Conservation (phyloP, 345 rosid species). For the Populus euphratica region DNA sequence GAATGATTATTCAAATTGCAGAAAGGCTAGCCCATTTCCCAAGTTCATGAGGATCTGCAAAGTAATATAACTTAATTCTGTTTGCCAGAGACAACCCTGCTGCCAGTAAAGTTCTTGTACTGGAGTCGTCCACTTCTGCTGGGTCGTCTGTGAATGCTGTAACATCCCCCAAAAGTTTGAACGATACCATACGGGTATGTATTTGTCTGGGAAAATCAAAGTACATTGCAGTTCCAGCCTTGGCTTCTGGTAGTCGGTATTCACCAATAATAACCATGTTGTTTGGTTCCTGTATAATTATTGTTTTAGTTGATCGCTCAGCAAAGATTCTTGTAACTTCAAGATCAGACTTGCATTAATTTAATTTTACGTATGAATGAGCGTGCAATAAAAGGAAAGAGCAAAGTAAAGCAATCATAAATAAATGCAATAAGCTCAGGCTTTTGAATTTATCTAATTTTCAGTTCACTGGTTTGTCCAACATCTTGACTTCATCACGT, state of each 20-base stretch:
- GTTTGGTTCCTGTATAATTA: slow-evolving; percentile 52
- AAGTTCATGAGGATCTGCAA: slow-evolving; percentile 67
- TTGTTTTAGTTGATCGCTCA: neutral
- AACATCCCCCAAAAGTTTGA: slow-evolving; percentile 76
- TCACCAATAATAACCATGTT: slow-evolving; percentile 77
- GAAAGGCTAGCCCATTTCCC: slow-evolving; percentile 94
- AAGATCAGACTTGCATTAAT: neutral
- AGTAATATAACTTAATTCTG: slow-evolving; percentile 68
- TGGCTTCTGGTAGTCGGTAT: slow-evolving; percentile 76
- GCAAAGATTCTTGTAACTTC: neutral
- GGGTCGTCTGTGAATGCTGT: slow-evolving; percentile 72
- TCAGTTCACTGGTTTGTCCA: neutral
- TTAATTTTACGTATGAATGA: neutral
- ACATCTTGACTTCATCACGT: no score
- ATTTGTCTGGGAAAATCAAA: slow-evolving; percentile 69
- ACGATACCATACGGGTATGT: slow-evolving; percentile 54
- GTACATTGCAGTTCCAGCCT: slow-evolving; percentile 73
- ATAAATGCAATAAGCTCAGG: neutral
- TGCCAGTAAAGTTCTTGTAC: slow-evolving; percentile 45
- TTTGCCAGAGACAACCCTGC: slow-evolving; percentile 65
- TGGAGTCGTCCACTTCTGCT: slow-evolving; percentile 60
- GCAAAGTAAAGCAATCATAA: neutral
- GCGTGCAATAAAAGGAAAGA: neutral
- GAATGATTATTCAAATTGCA: slow-evolving; percentile 32
- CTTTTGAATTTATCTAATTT: neutral